Percentiles rank a stretch among this genome's conserved stretches.
Evolutionary conservation across 2,329 filamentous ascomycete genomes (phyloP).

Genomic region (Phyllachora maydis): DNA sequence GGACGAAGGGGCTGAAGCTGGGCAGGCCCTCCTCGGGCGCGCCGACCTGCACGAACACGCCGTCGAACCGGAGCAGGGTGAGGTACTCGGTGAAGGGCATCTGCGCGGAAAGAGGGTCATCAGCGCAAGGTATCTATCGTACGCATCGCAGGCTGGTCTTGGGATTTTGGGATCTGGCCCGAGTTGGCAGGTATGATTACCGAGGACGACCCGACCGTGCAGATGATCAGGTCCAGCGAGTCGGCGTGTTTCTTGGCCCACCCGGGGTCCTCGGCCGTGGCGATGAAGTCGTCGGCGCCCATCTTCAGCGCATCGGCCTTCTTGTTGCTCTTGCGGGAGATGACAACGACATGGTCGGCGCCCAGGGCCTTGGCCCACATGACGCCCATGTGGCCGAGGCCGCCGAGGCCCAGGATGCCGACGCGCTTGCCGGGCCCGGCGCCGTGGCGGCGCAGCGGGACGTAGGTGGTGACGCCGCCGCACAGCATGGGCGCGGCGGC

Average conservation of each 20-base stretch:
- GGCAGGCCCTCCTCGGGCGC: slow-evolving; percentile 31
- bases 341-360: slow-evolving; percentile 36
- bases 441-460: slow-evolving; percentile 39
- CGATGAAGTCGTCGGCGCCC: slow-evolving; percentile 29
- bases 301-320: slow-evolving; percentile 31
- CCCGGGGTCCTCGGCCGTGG: slow-evolving; percentile 24
- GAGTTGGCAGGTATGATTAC: too few relatives aligned
- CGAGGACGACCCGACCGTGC: slow-evolving; percentile 27
- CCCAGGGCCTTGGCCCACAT: slow-evolving; percentile 48
- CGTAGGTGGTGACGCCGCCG: slow-evolving; percentile 46
- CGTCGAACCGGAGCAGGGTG: slow-evolving; percentile 40
- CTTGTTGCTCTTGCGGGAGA: slow-evolving; percentile 32
- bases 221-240: slow-evolving; percentile 36
- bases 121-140: too few relatives aligned
- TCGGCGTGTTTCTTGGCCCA: slow-evolving; percentile 30
- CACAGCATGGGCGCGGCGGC: slow-evolving; percentile 44
- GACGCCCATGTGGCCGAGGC: slow-evolving; percentile 48
- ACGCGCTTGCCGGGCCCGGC: slow-evolving; percentile 48
- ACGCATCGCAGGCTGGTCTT: too few relatives aligned
- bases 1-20: slow-evolving; percentile 29
- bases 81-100: slow-evolving; percentile 48
- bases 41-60: slow-evolving; percentile 8
- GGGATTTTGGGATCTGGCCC: too few relatives aligned
- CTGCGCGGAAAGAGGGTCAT: too few relatives aligned
- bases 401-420: slow-evolving; percentile 47